Evolutionary conservation across 1,284 basidiomycete genomes (phyloP).

Genomic region (Amylostereum chailletii): DNA sequence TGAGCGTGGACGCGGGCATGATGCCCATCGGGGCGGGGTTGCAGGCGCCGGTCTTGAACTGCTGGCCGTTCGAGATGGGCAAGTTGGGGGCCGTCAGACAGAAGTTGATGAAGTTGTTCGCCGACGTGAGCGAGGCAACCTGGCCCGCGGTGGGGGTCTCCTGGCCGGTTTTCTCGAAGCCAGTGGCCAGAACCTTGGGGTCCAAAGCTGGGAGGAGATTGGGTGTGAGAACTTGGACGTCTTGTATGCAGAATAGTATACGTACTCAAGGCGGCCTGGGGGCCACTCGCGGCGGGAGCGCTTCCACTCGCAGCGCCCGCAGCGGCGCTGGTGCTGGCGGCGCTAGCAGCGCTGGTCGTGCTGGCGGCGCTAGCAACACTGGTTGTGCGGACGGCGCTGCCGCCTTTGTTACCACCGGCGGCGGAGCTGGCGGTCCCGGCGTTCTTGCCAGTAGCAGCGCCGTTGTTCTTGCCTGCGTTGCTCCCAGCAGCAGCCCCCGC

Average conservation of each 20-base stretch:
- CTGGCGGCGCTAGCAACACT: constrained; percentile 8
- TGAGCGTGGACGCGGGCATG: constrained; percentile 33
- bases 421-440: background rate
- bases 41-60: constrained; percentile 33
- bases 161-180: constrained; percentile 36
- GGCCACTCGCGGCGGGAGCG: constrained; percentile 9
- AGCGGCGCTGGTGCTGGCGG: constrained; percentile 3
- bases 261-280: constrained; percentile 11
- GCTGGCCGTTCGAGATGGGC: constrained; percentile 35
- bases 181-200: constrained; percentile 28
- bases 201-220: constrained; percentile 22
- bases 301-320: background rate
- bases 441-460: background rate
- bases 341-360: constrained; percentile 7
- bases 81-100: constrained; percentile 21
- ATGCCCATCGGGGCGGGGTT: constrained; percentile 33
- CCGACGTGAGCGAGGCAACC: constrained; percentile 37
- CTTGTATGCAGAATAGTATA: background rate
- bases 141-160: constrained; percentile 32
- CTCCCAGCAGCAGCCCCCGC: background rate
- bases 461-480: constrained; percentile 6
- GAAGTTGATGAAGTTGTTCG: constrained; percentile 53
- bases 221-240: background rate
- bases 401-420: background rate
- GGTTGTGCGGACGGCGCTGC: background rate